Percentiles rank a stretch among this genome's conserved stretches.
Evolutionary conservation across 805 yeast species (phyloP).

Genomic region (Myxozyma nipponensis): DNA sequence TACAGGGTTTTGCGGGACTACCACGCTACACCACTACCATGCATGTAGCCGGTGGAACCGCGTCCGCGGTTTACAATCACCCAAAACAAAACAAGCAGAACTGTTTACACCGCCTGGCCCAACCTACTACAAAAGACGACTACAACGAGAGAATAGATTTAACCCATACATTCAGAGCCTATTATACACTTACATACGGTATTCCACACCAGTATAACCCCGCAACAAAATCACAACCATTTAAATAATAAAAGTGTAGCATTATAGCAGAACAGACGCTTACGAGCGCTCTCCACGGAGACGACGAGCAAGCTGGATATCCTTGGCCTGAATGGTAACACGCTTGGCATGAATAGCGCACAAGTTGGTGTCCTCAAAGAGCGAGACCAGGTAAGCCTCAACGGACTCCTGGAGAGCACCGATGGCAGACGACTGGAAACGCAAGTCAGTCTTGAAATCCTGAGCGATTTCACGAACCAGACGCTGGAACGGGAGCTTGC

Average conservation of each 20-base stretch:
- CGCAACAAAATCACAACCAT: slow-evolving; percentile 10
- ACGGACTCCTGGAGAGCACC: slow-evolving; percentile 90
- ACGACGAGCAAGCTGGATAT: slow-evolving; percentile 86
- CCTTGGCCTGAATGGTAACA: slow-evolving; percentile 90
- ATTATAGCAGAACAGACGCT: slow-evolving; percentile 4
- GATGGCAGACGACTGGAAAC: slow-evolving; percentile 85
- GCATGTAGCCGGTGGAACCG: too few species aligned
- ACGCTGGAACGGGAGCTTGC: slow-evolving; percentile 90
- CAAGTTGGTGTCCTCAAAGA: slow-evolving; percentile 85
- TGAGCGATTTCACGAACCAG: slow-evolving; percentile 85
- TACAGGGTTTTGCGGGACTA: too few species aligned
- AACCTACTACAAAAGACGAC: too few species aligned
- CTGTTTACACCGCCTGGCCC: too few species aligned
- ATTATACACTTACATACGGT: slow-evolving; percentile 16
- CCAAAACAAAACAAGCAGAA: too few species aligned
- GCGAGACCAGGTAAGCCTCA: slow-evolving; percentile 81
- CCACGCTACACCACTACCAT: too few species aligned
- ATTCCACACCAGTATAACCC: slow-evolving; percentile 6
- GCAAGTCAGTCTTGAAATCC: slow-evolving; percentile 79
- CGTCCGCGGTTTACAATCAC: too few species aligned
- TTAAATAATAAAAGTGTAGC: slow-evolving; percentile 4
- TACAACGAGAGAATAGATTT: too few species aligned
- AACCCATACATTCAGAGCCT: slow-evolving; percentile 26
- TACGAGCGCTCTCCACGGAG: slow-evolving; percentile 62
- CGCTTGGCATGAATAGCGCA: slow-evolving; percentile 93